Evolutionary conservation across 768 basidiomycete genomes (phyloP).

Genomic region (Leccinum variicolor): DNA sequence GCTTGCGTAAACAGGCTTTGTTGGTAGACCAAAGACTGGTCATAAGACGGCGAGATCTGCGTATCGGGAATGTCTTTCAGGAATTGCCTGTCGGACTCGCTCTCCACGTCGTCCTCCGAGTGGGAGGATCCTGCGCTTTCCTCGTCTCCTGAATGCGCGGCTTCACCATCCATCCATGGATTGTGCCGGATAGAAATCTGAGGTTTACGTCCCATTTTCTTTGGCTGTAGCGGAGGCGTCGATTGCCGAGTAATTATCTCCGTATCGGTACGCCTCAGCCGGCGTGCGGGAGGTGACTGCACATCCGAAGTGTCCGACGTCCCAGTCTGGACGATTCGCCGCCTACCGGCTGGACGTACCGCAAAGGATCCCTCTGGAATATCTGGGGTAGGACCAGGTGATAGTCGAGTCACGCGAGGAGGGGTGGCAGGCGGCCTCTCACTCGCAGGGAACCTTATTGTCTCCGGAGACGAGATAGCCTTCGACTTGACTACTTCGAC

Average conservation of each 20-base stretch:
- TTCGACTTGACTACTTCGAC: conserved; percentile 23
- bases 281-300: conserved; percentile 31
- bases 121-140: conserved; percentile 59
- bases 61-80: conserved; percentile 61
- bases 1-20: conserved; percentile 73
- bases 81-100: conserved; percentile 68
- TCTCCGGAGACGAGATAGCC: conserved; percentile 6
- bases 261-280: conserved; percentile 27
- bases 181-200: conserved; percentile 36
- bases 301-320: conserved; percentile 23
- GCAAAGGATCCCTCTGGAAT: conserved; percentile 43
- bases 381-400: conserved; percentile 18
- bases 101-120: conserved; percentile 50
- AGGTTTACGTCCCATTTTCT: conserved; percentile 20
- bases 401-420: conserved; percentile 20
- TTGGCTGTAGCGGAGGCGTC: conserved; percentile 22
- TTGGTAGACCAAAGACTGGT: conserved; percentile 68
- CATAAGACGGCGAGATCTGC: conserved; percentile 67
- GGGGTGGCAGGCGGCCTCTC: conserved; percentile 37
- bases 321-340: conserved; percentile 13
- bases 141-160: conserved; percentile 80
- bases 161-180: conserved; percentile 64
- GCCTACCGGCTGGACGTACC: conserved; percentile 38
- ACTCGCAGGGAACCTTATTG: conserved; percentile 4
- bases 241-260: conserved; percentile 18